phyloP scores from a whole-genome alignment of 1,284 basidiomycete species.

The Chalciporus sp. region DNA sequence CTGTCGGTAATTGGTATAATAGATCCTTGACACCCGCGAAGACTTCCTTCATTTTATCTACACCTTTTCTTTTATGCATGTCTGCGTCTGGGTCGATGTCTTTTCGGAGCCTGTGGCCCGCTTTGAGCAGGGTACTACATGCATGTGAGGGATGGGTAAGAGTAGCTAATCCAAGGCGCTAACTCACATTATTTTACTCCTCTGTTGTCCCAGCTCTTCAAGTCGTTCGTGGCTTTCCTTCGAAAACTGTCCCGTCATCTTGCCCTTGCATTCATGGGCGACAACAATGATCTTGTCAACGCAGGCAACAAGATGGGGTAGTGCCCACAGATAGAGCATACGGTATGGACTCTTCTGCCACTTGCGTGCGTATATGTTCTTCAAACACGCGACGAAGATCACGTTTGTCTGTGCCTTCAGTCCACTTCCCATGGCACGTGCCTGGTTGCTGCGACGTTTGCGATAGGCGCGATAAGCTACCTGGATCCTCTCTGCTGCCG shows the following conservation, averaged over 20 bases:
- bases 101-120: slow-evolving; percentile 24
- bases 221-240: slow-evolving; percentile 34
- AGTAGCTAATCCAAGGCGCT: no score
- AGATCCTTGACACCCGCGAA: slow-evolving; percentile 31
- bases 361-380: slow-evolving; percentile 32
- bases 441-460: slow-evolving; percentile 19
- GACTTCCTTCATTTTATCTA: slow-evolving; percentile 20
- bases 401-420: slow-evolving; percentile 26
- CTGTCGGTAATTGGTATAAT: slow-evolving; percentile 23
- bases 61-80: slow-evolving; percentile 25
- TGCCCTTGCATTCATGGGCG: slow-evolving; percentile 34
- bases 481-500: slow-evolving; percentile 21
- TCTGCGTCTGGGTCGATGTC: slow-evolving; percentile 30
- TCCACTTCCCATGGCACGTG: slow-evolving; percentile 31
- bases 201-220: slow-evolving; percentile 37
- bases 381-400: slow-evolving; percentile 38
- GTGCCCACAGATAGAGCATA: slow-evolving; percentile 48
- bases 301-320: slow-evolving; percentile 50
- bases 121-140: slow-evolving; percentile 18
- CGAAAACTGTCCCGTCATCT: slow-evolving; percentile 37
- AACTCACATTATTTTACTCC: slow-evolving; percentile 26
- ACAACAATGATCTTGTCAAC: slow-evolving; percentile 40
- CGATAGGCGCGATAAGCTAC: slow-evolving; percentile 27
- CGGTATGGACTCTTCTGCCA: slow-evolving; percentile 43
- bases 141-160: no score